A percentile compares a stretch with the other conserved stretches of the same genome.
Evolutionary conservation across 805 yeast species (phyloP).

Genomic region (Spathaspora gorwiae): DNA sequence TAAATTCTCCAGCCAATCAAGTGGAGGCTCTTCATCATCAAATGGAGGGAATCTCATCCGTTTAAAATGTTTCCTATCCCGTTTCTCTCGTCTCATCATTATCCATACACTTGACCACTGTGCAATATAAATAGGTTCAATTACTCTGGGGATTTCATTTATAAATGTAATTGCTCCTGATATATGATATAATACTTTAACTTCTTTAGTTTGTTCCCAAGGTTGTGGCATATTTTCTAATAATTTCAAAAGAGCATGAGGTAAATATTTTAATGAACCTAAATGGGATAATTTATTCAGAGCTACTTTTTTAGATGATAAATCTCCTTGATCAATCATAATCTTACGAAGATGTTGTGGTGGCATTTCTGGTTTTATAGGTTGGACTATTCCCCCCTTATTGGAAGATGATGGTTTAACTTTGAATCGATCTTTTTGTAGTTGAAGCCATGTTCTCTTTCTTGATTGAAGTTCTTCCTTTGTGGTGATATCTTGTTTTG

Average conservation of each 20-base stretch:
- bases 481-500: conserved; percentile 14
- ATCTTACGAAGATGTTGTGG: conserved; percentile 89
- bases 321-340: conserved; percentile 77
- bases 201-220: conserved; percentile 88
- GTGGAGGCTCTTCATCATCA: conserved; percentile 95
- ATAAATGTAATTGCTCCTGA: conserved; percentile 96
- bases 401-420: conserved; percentile 15
- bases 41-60: conserved; percentile 93
- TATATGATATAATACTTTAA: conserved; percentile 80
- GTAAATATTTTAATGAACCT: conserved; percentile 91
- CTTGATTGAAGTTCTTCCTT: conserved; percentile 34
- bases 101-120: conserved; percentile 96
- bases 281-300: conserved; percentile 82
- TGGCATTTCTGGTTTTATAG: conserved; percentile 78
- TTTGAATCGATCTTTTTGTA: conserved; percentile 57
- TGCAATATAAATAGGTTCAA: conserved; percentile 85
- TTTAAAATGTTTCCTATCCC: conserved; percentile 84
- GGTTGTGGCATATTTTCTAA: conserved; percentile 98
- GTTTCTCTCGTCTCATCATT: conserved; percentile 89
- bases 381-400: conserved; percentile 46
- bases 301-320: conserved; percentile 72
- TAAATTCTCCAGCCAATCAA: conserved; percentile 76
- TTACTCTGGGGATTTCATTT: conserved; percentile 85
- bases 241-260: conserved; percentile 87
- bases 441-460: conserved; percentile 55